These are phyloP conservation scores for Rhizopus arrhizus DNA, from an alignment of 371 early-diverging fungal species.

Conservation along the genomic window DNA sequence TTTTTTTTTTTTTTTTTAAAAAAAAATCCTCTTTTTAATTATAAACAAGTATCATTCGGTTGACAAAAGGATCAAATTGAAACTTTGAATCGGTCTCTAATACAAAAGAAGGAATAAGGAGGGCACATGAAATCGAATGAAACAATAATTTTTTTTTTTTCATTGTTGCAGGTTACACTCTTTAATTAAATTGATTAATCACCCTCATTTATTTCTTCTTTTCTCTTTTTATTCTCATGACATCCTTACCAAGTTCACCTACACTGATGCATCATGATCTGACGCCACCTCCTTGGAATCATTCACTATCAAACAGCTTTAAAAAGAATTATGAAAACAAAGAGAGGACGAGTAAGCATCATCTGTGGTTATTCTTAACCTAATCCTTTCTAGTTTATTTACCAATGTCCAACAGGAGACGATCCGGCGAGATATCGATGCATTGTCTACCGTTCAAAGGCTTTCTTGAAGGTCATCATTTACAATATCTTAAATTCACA, in stretches of 20 bases:
- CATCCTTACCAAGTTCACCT: slow-evolving; percentile 13
- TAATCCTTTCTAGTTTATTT: slow-evolving; percentile 34
- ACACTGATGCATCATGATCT: slow-evolving; percentile 1
- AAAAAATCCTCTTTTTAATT: too few relatives aligned
- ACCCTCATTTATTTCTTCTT: not conserved
- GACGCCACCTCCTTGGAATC: slow-evolving; percentile 20
- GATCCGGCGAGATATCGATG: slow-evolving; percentile 53
- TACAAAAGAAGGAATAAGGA: too few relatives aligned
- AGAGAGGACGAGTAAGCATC: slow-evolving; percentile 11
- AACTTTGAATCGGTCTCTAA: too few relatives aligned
- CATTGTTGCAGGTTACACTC: not conserved
- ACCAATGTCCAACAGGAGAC: slow-evolving; percentile 51
- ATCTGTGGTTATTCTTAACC: not conserved
- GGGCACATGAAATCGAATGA: too few relatives aligned
- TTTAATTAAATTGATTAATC: too few relatives aligned
- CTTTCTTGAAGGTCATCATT: slow-evolving; percentile 56
- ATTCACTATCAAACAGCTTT: slow-evolving; percentile 16
- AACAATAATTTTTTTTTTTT: too few relatives aligned
- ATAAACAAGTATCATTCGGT: too few relatives aligned
- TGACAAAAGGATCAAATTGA: too few relatives aligned
- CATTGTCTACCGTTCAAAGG: slow-evolving; percentile 55
- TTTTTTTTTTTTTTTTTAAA: too few relatives aligned
- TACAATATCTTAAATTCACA: slow-evolving; percentile 54
- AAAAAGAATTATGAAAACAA: slow-evolving; percentile 13
- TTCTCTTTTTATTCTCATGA: not conserved